Base-by-base conservation (phyloP, 257 asterid genomes). In the Fraxinus americana region DNA sequence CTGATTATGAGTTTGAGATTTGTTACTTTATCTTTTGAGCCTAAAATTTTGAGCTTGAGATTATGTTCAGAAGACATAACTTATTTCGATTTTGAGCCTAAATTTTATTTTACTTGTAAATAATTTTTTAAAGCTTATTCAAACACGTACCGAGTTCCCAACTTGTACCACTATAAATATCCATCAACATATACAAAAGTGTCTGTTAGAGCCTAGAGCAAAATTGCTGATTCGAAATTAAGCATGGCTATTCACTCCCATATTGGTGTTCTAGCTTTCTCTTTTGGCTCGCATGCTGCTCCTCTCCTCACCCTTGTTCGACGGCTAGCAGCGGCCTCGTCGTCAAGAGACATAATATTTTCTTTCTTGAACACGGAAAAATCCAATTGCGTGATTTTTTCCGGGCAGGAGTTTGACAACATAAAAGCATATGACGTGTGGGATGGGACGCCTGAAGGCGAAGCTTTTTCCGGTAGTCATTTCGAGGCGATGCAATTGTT, bases 201-300 rank as follows among this genome's bases (percentile, higher is more conserved):
- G 54, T 43, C 13, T 13, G 54, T 13, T 45, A 45, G 54, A 45
- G 19, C 19, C 54, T 48, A 14, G 19, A 19, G 4, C 23, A 29
- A 50, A 79, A 14, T 11, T 30, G 4, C 41, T 1, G 17, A n/a
- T 11, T 25, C 52, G 4, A 65, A 25, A 54, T 21, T 34, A 35
- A 72, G 48, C 4, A 88, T 88, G 92, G 82, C 32, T 21, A 67
- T 75, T 27, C 77, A 85, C 67, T 70, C 72, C 50, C 97, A 91
- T n/a, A 70, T 93, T 3, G 96, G 88, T 5, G 90, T 90, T 45
- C 88, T 93, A 34, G 87, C 98, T 16, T 93, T 93, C 81, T 97
- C 98, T 3, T 91, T 91, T 82, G 96, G 90, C 77, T 81, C 95
- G 0, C 98, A 91, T 83, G 93, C 96, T 4, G 87, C 87, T 1